Conservation (phyloP, 331 rosid genomes). For the Stylosanthes scabra region DNA sequence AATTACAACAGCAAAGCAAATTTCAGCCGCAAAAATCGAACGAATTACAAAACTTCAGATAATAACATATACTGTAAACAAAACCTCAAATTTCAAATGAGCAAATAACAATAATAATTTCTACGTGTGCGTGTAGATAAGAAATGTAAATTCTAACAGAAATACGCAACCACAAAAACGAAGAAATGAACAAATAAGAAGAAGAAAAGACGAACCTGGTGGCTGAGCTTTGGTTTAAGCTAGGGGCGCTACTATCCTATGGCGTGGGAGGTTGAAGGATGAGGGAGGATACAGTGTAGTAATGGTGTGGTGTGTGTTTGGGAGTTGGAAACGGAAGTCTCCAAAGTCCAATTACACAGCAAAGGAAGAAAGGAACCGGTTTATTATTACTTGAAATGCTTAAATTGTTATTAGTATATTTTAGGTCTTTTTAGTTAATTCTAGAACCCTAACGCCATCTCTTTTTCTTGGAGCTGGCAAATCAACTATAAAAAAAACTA, state of each 20-base stretch:
- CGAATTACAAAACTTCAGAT: not conserved
- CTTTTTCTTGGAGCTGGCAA: not conserved
- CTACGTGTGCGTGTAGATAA: not conserved
- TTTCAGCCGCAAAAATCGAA: not conserved
- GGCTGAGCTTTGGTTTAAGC: slow-evolving; percentile 14
- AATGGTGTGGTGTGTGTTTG: not conserved
- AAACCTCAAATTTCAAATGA: too few relatives aligned
- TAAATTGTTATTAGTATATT: not conserved
- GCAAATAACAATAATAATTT: too few relatives aligned
- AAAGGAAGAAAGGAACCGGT: not conserved
- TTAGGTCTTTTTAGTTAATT: slow-evolving; percentile 1
- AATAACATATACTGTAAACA: not conserved
- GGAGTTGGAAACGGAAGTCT: too few relatives aligned
- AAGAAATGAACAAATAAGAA: not conserved
- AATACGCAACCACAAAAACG: not conserved
- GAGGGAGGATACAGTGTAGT: slow-evolving; percentile 44
- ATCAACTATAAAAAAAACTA: too few relatives aligned
- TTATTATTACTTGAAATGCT: not conserved
- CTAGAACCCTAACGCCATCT: slow-evolving; percentile 37
- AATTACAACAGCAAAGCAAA: slow-evolving; percentile 4
- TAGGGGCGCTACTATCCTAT: slow-evolving; percentile 4
- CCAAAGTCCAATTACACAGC: slow-evolving; percentile 19
- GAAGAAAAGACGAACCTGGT: slow-evolving; percentile 34
- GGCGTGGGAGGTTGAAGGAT: slow-evolving; percentile 34
- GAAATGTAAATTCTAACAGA: not conserved